Evolutionary conservation across 2,329 filamentous ascomycete species (phyloP).

Genomic region (Calonectria henricotiae): DNA sequence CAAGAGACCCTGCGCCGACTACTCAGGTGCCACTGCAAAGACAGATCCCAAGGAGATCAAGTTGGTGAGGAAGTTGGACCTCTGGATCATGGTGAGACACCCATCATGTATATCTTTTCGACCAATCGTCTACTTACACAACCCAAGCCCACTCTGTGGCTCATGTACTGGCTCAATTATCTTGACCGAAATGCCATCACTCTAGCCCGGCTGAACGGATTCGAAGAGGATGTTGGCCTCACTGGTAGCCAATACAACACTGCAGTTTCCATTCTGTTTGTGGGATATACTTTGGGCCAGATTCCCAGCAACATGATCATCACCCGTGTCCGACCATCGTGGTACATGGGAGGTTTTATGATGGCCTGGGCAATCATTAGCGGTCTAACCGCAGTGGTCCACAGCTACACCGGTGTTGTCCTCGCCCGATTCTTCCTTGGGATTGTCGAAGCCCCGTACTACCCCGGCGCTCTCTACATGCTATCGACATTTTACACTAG

Average conservation of each 20-base stretch:
- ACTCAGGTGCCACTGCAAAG: constrained; percentile 57
- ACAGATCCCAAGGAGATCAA: constrained; percentile 56
- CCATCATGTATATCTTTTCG: too few species aligned
- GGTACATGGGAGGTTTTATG: constrained; percentile 62
- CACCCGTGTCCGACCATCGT: constrained; percentile 60
- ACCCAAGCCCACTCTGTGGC: constrained; percentile 52
- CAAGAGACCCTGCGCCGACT: constrained; percentile 48
- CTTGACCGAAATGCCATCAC: constrained; percentile 72
- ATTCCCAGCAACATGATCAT: constrained; percentile 62
- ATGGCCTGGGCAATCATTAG: constrained; percentile 61
- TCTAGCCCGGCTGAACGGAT: constrained; percentile 69
- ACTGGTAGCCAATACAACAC: constrained; percentile 57
- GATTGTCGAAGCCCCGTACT: constrained; percentile 61
- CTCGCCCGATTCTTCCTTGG: constrained; percentile 61
- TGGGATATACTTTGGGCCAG: constrained; percentile 56
- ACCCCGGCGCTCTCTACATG: constrained; percentile 57
- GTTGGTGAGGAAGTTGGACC: constrained; percentile 59
- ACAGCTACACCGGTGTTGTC: constrained; percentile 61
- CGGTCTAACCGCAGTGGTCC: constrained; percentile 60
- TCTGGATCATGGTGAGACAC: constrained; percentile 53
- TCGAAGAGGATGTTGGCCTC: constrained; percentile 69
- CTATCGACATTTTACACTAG: constrained; percentile 71
- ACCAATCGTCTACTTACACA: not conserved
- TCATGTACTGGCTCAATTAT: constrained; percentile 62
- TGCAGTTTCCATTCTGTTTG: constrained; percentile 58